A percentile compares a stretch with the other conserved stretches of the same genome.
These are phyloP conservation scores for Termitomyces sp. DNA, from an alignment of 768 basidiomycete genomes.

Conservation along the genomic window DNA sequence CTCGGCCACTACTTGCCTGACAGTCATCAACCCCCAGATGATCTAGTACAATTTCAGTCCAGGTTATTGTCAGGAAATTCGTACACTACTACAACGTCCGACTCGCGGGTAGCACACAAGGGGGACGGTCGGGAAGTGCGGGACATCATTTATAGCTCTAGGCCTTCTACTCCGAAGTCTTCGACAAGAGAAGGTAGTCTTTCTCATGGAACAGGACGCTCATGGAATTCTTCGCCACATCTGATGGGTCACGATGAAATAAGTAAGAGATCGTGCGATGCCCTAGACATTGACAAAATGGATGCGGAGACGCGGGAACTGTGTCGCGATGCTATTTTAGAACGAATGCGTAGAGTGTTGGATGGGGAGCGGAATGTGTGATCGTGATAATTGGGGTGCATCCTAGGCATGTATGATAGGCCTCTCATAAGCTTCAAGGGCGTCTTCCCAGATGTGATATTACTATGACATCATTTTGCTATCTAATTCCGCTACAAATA, in stretches of 20 bases:
- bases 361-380: conserved; percentile 1
- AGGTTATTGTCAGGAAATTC: not conserved
- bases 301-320: not conserved
- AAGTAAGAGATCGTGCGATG: not conserved
- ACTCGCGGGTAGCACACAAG: not conserved
- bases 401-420: not conserved
- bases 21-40: not conserved
- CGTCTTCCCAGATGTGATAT: not conserved
- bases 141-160: not conserved
- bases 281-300: not conserved
- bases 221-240: not conserved
- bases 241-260: not conserved
- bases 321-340: conserved; percentile 5
- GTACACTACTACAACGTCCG: not conserved
- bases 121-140: not conserved
- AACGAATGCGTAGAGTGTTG: conserved; percentile 7
- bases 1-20: not conserved
- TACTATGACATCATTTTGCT: not conserved
- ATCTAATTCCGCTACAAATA: too few relatives aligned
- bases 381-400: too few relatives aligned
- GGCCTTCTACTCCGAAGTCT: not conserved
- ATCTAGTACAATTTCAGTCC: not conserved
- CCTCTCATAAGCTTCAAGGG: not conserved
- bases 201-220: not conserved
- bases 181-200: not conserved